Base-by-base conservation (phyloP, 495 filamentous ascomycete species). In the Talaromyces adpressus region DNA sequence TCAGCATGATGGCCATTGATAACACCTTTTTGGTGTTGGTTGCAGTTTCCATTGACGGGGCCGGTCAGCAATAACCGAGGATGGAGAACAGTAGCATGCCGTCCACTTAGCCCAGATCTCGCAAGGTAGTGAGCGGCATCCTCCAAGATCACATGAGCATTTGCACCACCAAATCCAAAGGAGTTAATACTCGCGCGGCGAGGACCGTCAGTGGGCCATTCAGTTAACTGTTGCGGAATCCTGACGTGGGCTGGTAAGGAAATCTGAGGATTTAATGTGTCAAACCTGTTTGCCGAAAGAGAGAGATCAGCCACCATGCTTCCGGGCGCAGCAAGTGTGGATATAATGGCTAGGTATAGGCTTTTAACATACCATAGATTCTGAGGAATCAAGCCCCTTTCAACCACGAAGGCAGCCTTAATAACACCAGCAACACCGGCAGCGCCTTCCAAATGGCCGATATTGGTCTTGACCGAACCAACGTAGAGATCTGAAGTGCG, bases 401-500 rank as follows among this genome's bases (percentile, higher is more conserved):
- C 70, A 4, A 72, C 52, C 60, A 65, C 65, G 22, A 72, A 60
- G 18, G 68, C 57, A 7, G 63, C 62, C 57, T 76, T 76, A 54
- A 74, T 63, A 29, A 74, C 16, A 1, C 63, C 69, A 3, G 72
- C 62, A 65, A 64, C 12, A 51, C 68, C 61, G 65, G 47, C 62
- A 16, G 57, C 25, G 61, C 67, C 69, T 66, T 72, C 63, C n/a
- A 65, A 51, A 61, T 78, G 77, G 0, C 77, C 77, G 22, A 79
- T 62, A 56, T 79, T 79, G 1, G 75, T 67, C 59, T 79, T 78
- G 18, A 79, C 60, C 0, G 72, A 71, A 1, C 74, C 74, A 11
- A 75, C 71, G n/a, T n/a, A n/a, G n/a, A n/a, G 18, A 60, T 36
- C 12, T 61, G 27, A n/a, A n/a, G n/a, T n/a, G n/a, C n/a, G n/a